These are phyloP conservation scores for Saraca asoca DNA, from an alignment of 331 rosid genomes.

Conservation along the genomic window DNA sequence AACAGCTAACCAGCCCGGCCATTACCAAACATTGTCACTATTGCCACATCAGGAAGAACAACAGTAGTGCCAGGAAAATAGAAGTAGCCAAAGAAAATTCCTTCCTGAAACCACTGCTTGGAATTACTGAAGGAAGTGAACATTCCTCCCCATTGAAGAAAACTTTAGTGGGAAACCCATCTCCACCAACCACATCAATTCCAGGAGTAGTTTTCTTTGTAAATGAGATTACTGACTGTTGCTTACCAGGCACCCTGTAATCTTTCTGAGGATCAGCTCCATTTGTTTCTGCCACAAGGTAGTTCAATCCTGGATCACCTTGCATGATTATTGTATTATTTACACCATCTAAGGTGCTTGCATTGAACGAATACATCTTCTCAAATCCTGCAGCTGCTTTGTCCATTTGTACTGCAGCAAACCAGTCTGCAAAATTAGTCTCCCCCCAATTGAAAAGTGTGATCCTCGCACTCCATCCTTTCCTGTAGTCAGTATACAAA, in stretches of 20 bases:
- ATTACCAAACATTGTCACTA: constrained; percentile 34
- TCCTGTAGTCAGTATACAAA: constrained; percentile 60
- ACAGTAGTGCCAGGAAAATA: constrained; percentile 37
- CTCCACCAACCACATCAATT: constrained; percentile 60
- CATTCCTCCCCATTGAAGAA: constrained; percentile 97
- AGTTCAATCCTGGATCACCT: constrained; percentile 72
- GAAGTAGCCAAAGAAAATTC: constrained; percentile 37
- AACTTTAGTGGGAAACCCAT: constrained; percentile 88
- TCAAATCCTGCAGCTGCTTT: constrained; percentile 81
- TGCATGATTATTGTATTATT: constrained; percentile 82
- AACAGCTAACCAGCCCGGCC: constrained; percentile 14
- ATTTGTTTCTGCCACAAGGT: constrained; percentile 74
- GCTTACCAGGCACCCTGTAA: constrained; percentile 94
- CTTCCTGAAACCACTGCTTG: constrained; percentile 49
- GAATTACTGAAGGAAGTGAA: constrained; percentile 61
- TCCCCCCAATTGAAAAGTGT: constrained; percentile 96
- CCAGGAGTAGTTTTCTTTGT: constrained; percentile 77
- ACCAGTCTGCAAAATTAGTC: constrained; percentile 76
- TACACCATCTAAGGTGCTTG: constrained; percentile 48
- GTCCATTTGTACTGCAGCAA: constrained; percentile 82
- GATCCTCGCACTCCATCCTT: constrained; percentile 92
- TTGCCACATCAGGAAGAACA: constrained; percentile 47
- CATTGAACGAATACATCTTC: constrained; percentile 91
- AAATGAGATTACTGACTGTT: constrained; percentile 90
- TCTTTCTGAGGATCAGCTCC: constrained; percentile 65